These are phyloP conservation scores for Trichoderma sp. DNA, from an alignment of 2,329 filamentous ascomycete genomes.

Conservation along the genomic window DNA sequence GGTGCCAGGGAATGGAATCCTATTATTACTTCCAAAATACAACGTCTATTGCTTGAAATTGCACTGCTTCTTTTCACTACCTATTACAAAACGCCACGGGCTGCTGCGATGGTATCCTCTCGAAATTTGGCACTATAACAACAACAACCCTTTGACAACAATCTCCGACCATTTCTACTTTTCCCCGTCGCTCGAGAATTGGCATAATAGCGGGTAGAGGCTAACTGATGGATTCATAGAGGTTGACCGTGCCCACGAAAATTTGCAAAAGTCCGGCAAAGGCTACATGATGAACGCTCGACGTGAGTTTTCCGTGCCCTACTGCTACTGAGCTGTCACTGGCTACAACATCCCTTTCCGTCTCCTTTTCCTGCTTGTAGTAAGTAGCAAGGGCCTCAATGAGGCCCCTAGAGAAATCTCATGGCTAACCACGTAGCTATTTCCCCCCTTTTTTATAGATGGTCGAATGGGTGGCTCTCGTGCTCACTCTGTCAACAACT, in stretches of 20 bases:
- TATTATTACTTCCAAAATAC: not conserved
- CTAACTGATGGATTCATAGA: conserved; percentile 57
- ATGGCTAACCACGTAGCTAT: conserved; percentile 20
- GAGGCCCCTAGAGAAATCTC: conserved; percentile 15
- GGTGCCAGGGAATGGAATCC: not conserved
- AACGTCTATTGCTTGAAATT: not conserved
- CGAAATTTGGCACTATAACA: not conserved
- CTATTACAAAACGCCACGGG: not conserved
- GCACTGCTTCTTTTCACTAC: not conserved
- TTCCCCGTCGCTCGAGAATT: not conserved
- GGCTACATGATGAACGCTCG: conserved; percentile 75
- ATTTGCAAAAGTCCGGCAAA: conserved; percentile 95
- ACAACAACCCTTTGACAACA: too few relatives aligned
- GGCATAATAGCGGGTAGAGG: not conserved
- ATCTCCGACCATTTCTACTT: not conserved
- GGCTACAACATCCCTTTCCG: not conserved
- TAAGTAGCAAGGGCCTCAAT: conserved; percentile 17
- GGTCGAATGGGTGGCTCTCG: conserved; percentile 71
- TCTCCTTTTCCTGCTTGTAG: not conserved
- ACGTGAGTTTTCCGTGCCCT: conserved; percentile 68
- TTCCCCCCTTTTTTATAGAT: conserved; percentile 53
- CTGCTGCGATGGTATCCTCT: not conserved
- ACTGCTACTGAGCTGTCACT: not conserved
- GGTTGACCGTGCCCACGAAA: conserved; percentile 94
- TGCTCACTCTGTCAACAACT: conserved; percentile 84